These are phyloP conservation scores for Plasmodium knowlesi DNA, from an alignment of 169 alveolate species.

Conservation along the genomic window DNA sequence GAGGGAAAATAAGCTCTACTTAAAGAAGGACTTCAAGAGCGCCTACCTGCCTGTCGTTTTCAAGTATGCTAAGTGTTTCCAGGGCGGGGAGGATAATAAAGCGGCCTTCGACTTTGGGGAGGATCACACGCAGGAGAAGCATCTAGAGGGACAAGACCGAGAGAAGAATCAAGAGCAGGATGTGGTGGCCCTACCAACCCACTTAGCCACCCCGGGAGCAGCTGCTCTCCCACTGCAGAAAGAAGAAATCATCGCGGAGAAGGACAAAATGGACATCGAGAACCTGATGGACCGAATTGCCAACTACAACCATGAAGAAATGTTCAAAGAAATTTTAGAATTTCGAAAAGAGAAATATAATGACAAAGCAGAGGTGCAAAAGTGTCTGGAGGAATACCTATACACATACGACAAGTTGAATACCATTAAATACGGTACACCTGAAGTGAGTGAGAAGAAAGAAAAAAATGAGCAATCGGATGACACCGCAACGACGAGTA, in stretches of 20 bases:
- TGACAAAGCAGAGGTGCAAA: conserved; percentile 47
- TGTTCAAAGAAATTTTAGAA: conserved; percentile 61
- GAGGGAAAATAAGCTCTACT: conserved; percentile 62
- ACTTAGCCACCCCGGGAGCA: neutral
- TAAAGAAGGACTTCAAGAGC: conserved; percentile 40
- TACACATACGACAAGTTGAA: conserved; percentile 60
- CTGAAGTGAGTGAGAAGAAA: neutral
- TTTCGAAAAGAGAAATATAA: conserved; percentile 46
- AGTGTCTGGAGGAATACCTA: conserved; percentile 62
- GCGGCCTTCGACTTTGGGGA: conserved; percentile 19
- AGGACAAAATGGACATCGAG: conserved; percentile 37
- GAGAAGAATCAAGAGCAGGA: neutral
- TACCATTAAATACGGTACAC: neutral
- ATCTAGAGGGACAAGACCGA: neutral
- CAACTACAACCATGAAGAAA: conserved; percentile 58
- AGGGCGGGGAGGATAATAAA: neutral
- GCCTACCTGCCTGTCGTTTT: conserved; percentile 27
- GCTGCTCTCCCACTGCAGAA: neutral
- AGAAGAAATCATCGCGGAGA: conserved; percentile 12
- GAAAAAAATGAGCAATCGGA: neutral
- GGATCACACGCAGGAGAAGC: neutral
- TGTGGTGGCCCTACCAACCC: neutral
- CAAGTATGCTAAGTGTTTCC: conserved; percentile 41
- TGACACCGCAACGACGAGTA: neutral
- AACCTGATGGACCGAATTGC: conserved; percentile 43